Percentiles rank a stretch among this genome's conserved stretches.
phyloP scores from a whole-genome alignment of 306 rosid genomes.

The Cotoneaster glaucophyllus region DNA sequence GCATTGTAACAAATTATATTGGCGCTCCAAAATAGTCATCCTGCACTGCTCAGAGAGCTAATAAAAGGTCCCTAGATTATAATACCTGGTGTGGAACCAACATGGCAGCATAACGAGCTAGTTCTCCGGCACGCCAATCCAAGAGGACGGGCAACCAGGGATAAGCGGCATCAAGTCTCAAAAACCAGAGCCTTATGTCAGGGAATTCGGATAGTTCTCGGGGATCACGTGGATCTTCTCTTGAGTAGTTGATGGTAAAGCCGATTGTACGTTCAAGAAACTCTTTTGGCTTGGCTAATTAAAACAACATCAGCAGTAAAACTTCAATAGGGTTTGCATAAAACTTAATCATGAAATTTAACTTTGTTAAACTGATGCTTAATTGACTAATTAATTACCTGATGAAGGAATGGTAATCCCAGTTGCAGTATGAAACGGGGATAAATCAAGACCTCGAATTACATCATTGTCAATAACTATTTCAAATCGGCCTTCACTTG shows the following conservation, averaged over 20 bases:
- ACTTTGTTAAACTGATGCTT: not conserved
- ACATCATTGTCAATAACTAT: slow-evolving; percentile 52
- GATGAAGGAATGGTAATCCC: slow-evolving; percentile 66
- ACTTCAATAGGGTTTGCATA: slow-evolving; percentile 6
- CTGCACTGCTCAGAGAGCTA: not conserved
- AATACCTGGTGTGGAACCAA: slow-evolving; percentile 94
- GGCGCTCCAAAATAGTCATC: not conserved
- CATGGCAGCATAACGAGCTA: slow-evolving; percentile 93
- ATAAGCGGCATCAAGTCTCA: slow-evolving; percentile 80
- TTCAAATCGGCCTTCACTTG: slow-evolving; percentile 72
- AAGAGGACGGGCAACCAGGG: slow-evolving; percentile 87
- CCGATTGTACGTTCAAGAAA: slow-evolving; percentile 78
- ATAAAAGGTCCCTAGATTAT: not conserved
- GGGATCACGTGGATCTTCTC: slow-evolving; percentile 68
- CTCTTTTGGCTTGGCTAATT: slow-evolving; percentile 59
- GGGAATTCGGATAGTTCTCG: slow-evolving; percentile 78
- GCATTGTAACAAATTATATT: not conserved
- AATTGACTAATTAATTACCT: slow-evolving; percentile 27
- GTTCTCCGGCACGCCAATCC: slow-evolving; percentile 94
- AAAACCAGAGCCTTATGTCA: slow-evolving; percentile 87
- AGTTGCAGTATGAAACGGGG: slow-evolving; percentile 69
- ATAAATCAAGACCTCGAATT: slow-evolving; percentile 55
- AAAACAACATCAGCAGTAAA: slow-evolving; percentile 16
- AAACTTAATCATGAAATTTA: not conserved
- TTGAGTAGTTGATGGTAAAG: slow-evolving; percentile 62